Percentiles rank a stretch among this genome's conserved stretches.
These are phyloP conservation scores for Crinitomyces ghanaensis DNA, from an alignment of 805 yeast genomes.

Conservation along the genomic window DNA sequence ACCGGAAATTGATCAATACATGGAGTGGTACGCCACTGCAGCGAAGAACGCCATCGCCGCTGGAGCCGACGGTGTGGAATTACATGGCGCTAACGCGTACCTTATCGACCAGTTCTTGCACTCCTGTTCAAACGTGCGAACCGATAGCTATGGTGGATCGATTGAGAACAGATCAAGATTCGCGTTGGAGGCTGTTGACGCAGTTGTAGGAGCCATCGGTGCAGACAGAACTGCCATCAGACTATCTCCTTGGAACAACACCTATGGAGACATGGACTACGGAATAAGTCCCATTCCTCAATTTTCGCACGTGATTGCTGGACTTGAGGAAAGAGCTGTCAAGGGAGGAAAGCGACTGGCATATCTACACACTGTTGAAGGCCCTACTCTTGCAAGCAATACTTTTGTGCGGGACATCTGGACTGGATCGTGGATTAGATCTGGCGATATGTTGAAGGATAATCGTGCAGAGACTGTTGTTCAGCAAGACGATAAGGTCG, in stretches of 20 bases:
- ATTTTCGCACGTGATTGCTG: constrained; percentile 31
- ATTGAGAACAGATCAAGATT: constrained; percentile 44
- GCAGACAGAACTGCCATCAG: constrained; percentile 37
- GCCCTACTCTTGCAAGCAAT: constrained; percentile 30
- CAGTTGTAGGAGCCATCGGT: constrained; percentile 40
- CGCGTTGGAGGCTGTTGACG: constrained; percentile 39
- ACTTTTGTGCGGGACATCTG: constrained; percentile 27
- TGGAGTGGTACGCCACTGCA: constrained; percentile 33
- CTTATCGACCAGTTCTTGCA: constrained; percentile 37
- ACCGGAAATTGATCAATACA: constrained; percentile 31
- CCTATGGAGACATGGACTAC: constrained; percentile 22
- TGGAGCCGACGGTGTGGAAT: constrained; percentile 52
- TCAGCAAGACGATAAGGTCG: constrained; percentile 14
- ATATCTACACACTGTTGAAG: constrained; percentile 27
- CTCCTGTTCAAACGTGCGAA: constrained; percentile 35
- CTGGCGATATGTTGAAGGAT: constrained; percentile 30
- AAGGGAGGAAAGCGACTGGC: constrained; percentile 28
- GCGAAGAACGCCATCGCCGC: constrained; percentile 42
- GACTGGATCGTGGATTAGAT: constrained; percentile 34
- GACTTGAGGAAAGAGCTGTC: constrained; percentile 30
- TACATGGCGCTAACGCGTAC: constrained; percentile 53
- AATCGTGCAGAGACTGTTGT: constrained; percentile 17
- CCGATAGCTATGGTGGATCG: constrained; percentile 50
- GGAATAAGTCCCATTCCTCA: constrained; percentile 28
- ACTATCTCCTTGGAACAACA: constrained; percentile 16